Evolutionary conservation across 73 alveolate genomes (phyloP), one percentile per base, ranked within the genome.

Genomic region (Tetrahymena malaccensis): DNA sequence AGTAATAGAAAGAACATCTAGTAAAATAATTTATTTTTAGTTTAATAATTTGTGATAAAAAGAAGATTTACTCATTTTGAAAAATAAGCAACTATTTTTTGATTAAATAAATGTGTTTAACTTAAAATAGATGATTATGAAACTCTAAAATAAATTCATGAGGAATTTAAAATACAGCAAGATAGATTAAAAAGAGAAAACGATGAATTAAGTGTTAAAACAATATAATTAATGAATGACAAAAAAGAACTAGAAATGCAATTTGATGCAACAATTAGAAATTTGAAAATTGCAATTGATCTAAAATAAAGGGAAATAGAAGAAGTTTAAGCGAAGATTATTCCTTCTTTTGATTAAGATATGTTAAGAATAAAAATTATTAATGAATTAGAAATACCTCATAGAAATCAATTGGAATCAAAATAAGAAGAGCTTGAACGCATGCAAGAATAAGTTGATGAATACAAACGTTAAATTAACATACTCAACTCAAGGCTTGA

Each of bases 381-480:
- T 22, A 95, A 95, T 85, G 96, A 95, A 95, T 85, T 95, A 43
- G 96, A 95, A 40, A 43, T 95, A 85, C 96, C 96, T 37, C 96
- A 95, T 85, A 55, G 96, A 85, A 85, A 95, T 35, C 40, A 95
- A 43, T 25, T 95, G 22, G 96, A 95, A 40, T 55, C 84, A 19
- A 95, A 95, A 55, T 43, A 95, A n/a, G 70, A 27, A 43, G 96
- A 95, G 33, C 70, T 95, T 85, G 96, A 95, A 31, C 70, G 85
- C 44, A 38, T 95, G 35, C 57, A 95, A 35, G 96, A 95, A 85
- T 85, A n/a, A 31, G 84, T 95, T 15, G 85, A 95, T 85, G 43
- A 95, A 44, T 43, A 43, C 40, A 95, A 95, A 85, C 40, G 96
- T 31, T 31, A 95, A 57, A 95, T 95, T 16, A 94, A 95, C 44